A percentile compares a stretch with the other conserved stretches of the same genome.
phyloP scores from a whole-genome alignment of 805 yeast genomes.

The Candida maris region DNA sequence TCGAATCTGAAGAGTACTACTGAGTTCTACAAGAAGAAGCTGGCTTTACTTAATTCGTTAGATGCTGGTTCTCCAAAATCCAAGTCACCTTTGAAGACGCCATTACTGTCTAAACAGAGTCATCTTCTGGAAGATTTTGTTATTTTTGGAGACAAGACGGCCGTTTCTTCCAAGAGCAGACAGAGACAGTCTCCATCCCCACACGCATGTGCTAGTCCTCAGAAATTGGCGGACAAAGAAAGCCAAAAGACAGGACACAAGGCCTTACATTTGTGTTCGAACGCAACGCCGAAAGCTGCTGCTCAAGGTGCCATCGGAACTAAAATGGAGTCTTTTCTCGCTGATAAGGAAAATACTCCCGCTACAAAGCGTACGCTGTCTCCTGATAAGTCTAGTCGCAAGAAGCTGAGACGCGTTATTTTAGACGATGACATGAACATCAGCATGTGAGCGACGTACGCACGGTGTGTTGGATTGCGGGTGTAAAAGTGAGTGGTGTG shows the following conservation, averaged over 20 bases:
- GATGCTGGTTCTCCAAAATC: slow-evolving; percentile 12
- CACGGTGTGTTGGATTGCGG: too few species aligned
- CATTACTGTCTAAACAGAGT: slow-evolving; percentile 8
- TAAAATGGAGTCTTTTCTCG: neutral
- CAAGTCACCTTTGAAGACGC: slow-evolving; percentile 8
- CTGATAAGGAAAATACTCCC: slow-evolving; percentile 8
- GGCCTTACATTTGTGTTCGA: slow-evolving; percentile 1
- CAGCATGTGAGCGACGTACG: too few species aligned
- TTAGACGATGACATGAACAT: slow-evolving; percentile 17
- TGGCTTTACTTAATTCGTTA: slow-evolving; percentile 14
- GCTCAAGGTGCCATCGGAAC: neutral
- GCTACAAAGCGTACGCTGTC: slow-evolving; percentile 15
- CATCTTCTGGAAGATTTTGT: slow-evolving; percentile 1
- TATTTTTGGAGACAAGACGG: slow-evolving; percentile 1
- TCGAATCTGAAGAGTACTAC: slow-evolving; percentile 13
- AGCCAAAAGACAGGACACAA: slow-evolving; percentile 1
- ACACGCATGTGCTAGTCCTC: slow-evolving; percentile 3
- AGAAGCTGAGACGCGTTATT: slow-evolving; percentile 17
- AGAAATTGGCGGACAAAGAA: too few species aligned
- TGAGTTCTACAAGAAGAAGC: slow-evolving; percentile 19
- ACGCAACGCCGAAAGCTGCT: neutral
- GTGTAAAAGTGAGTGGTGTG: too few species aligned
- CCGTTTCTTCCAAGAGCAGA: neutral
- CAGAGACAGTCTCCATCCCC: slow-evolving; percentile 5
- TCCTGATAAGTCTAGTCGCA: slow-evolving; percentile 14